phyloP scores from a whole-genome alignment of 768 basidiomycete genomes.

The Hypholoma fasciculare region DNA sequence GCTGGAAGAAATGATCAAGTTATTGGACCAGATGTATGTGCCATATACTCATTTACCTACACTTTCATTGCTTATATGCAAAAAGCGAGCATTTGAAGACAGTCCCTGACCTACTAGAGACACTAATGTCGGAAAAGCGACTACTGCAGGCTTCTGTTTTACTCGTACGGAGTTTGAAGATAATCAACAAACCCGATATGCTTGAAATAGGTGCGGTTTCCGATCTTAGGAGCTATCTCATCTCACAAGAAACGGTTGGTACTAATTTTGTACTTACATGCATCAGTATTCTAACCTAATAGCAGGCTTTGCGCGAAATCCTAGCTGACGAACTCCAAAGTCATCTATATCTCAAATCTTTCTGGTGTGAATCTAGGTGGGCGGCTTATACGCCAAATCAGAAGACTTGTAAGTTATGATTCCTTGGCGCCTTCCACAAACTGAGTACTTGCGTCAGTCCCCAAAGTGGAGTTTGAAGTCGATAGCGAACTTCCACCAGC shows the following conservation, averaged over 20 bases:
- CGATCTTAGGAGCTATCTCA: constrained; percentile 84
- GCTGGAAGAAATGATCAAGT: constrained; percentile 92
- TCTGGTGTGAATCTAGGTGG: constrained; percentile 96
- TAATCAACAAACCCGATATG: constrained; percentile 91
- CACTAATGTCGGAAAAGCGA: constrained; percentile 93
- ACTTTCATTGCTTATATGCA: constrained; percentile 2
- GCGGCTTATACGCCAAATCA: constrained; percentile 80
- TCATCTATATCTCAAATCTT: constrained; percentile 96
- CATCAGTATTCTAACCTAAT: constrained; percentile 2
- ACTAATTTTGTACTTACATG: not conserved
- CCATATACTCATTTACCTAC: not conserved
- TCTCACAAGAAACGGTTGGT: constrained; percentile 80
- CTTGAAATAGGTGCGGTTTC: constrained; percentile 92
- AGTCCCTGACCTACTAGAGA: constrained; percentile 90
- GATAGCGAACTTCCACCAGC: constrained; percentile 34
- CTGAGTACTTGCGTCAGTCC: constrained; percentile 42
- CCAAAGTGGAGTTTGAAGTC: constrained; percentile 64
- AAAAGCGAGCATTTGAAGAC: constrained; percentile 84
- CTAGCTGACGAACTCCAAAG: constrained; percentile 93
- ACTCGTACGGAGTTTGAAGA: constrained; percentile 84
- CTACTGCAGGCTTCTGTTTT: constrained; percentile 87
- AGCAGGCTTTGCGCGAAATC: constrained; percentile 87
- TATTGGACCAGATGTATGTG: constrained; percentile 85
- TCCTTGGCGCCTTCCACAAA: not conserved
- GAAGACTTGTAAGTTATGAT: constrained; percentile 56